Base-by-base conservation (phyloP, 257 asterid genomes). In the Solanum tarijense region DNA sequence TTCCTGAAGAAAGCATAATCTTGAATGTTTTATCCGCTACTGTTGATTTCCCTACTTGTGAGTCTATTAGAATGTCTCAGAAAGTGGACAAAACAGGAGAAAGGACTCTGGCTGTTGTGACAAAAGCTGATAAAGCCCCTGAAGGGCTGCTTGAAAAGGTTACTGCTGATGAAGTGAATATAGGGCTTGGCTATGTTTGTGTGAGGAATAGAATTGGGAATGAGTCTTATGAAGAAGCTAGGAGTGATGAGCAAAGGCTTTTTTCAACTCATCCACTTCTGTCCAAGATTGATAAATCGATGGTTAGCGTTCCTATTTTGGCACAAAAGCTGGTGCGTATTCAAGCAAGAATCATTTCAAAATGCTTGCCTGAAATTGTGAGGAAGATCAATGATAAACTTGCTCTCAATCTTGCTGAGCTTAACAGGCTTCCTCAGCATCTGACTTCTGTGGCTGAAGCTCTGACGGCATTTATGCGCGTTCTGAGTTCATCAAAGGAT, bases 341-440 rank as follows among this genome's bases (percentile, higher is more conserved):
- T 16, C 69, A 83, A 31, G 71, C 86, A 29, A 29, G 2, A 8
- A 83, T 83, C 6, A 55, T 83, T 48, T 46, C 71, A 4, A 83
- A 83, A 83, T 83, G 86, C 55, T 73, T 86, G 84, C 84, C 88
- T 9, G 88, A 86, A 12, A 73, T 86, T 11, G 73, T 72, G 14
- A 35, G 60, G 83, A 83, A 71, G 83, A 88, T 88, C 27, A 88
- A 88, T n/a, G 83, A 83, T 1, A 71, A 2, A 52, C 89, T 83
- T 7, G 66, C 69, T 14, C 6, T 9, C 1, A 88, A 34, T 9
- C 10, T 88, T 34, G 12, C 36, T 0, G 87, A 88, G 1, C 87
- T 88, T 0, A 88, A 68, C 39, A 65, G 65, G 87, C 36, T 88
- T 25, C 89, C 89, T 32, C 87, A 35, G 1, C 75, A 16, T 72